These are phyloP conservation scores for Rhodotorula sp. DNA, from an alignment of 1,284 basidiomycete genomes.

Conservation along the genomic window DNA sequence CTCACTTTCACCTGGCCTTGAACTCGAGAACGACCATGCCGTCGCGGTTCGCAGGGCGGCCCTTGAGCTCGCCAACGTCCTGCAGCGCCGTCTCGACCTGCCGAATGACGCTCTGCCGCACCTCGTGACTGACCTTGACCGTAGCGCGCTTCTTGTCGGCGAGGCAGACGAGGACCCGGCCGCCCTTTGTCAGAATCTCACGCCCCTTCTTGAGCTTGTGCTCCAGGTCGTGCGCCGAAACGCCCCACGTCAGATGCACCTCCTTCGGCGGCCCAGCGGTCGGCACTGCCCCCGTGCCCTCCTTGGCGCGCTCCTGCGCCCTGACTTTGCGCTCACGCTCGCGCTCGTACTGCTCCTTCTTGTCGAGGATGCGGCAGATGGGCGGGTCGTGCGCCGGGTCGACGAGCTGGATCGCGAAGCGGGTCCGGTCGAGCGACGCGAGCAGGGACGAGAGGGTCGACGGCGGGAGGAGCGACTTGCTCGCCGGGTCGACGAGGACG, in stretches of 20 bases:
- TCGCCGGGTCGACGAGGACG: slow-evolving; percentile 36
- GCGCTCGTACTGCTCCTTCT: slow-evolving; percentile 50
- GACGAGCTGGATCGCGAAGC: slow-evolving; percentile 34
- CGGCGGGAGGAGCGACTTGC: slow-evolving; percentile 27
- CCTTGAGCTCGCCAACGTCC: slow-evolving; percentile 16
- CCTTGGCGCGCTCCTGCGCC: slow-evolving; percentile 20
- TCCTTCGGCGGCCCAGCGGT: slow-evolving; percentile 58
- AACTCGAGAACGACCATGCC: slow-evolving; percentile 29
- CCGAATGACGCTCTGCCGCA: slow-evolving; percentile 11
- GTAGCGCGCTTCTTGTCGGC: slow-evolving; percentile 27
- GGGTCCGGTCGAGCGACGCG: slow-evolving; percentile 31
- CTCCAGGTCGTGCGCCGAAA: slow-evolving; percentile 61
- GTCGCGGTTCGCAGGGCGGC: slow-evolving; percentile 9
- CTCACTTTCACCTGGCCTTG: background rate
- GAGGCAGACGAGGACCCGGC: slow-evolving; percentile 61
- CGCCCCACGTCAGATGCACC: slow-evolving; percentile 71
- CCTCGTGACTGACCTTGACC: slow-evolving; percentile 12
- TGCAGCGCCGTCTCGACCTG: slow-evolving; percentile 15
- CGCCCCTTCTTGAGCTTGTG: slow-evolving; percentile 68
- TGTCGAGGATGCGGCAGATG: slow-evolving; percentile 52
- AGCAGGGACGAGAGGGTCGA: slow-evolving; percentile 27
- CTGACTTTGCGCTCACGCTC: slow-evolving; percentile 43
- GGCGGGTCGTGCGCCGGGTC: slow-evolving; percentile 40
- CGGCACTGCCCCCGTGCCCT: background rate
- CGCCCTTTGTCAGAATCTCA: slow-evolving; percentile 63